phyloP scores from a whole-genome alignment of 1,284 basidiomycete genomes.

The Papiliotrema laurentii region DNA sequence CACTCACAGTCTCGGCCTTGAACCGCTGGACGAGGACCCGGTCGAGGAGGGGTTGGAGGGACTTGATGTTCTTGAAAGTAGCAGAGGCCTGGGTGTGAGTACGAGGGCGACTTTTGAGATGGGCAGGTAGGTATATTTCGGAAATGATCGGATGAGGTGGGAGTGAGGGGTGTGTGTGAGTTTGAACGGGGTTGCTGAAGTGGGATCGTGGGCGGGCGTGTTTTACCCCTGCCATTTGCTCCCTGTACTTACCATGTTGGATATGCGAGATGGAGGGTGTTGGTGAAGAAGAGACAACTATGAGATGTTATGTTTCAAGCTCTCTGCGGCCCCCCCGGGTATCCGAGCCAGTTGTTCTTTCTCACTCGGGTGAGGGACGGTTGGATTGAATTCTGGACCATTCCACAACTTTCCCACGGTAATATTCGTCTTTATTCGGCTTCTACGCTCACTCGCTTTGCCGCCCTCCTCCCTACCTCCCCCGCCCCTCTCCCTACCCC shows the following conservation, averaged over 20 bases:
- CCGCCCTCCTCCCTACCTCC: neutral
- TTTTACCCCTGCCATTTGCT: no score
- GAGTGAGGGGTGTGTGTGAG: no score
- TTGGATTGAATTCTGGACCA: constrained; percentile 7
- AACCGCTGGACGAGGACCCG: constrained; percentile 95
- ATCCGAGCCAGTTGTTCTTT: no score
- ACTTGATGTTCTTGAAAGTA: constrained; percentile 91
- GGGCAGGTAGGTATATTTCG: neutral
- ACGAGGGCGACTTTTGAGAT: neutral
- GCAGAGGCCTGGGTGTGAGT: constrained; percentile 24
- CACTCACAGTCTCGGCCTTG: constrained; percentile 83
- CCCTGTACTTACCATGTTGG: no score
- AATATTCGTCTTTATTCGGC: neutral
- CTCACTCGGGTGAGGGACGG: no score
- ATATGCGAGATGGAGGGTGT: no score
- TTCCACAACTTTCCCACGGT: constrained; percentile 19
- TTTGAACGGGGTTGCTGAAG: no score
- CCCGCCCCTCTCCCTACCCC: neutral
- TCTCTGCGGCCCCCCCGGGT: no score
- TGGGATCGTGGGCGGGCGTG: no score
- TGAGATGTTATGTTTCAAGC: no score
- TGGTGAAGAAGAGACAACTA: no score
- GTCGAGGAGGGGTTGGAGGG: constrained; percentile 88
- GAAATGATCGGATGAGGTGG: neutral
- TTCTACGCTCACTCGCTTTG: neutral